phyloP scores from a whole-genome alignment of 306 rosid genomes.

The Lathyrus sativus region DNA sequence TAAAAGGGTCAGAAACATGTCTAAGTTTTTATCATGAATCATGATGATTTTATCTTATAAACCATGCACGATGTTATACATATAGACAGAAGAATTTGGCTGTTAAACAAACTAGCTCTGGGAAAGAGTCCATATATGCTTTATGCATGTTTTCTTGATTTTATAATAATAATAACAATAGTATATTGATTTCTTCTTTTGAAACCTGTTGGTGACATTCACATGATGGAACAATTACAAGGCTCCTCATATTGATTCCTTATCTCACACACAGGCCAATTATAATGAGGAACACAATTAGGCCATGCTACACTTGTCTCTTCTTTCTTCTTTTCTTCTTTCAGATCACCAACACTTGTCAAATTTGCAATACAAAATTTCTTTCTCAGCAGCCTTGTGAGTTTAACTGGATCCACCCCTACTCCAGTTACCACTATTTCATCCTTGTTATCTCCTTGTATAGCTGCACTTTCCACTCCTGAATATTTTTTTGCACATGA shows the following conservation, averaged over 20 bases:
- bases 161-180: too few species aligned
- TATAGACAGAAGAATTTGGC: too few species aligned
- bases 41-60: too few species aligned
- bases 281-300: neutral
- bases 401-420: constrained; percentile 44
- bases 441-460: constrained; percentile 32
- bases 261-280: neutral
- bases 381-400: constrained; percentile 49
- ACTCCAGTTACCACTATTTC: constrained; percentile 53
- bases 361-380: constrained; percentile 43
- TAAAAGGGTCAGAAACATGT: too few species aligned
- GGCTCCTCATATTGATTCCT: constrained; percentile 13
- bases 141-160: too few species aligned
- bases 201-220: neutral
- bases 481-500: neutral
- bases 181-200: neutral
- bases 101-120: too few species aligned
- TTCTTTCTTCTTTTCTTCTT: constrained; percentile 19
- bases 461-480: constrained; percentile 47
- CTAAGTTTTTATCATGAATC: too few species aligned
- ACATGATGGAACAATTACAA: constrained; percentile 35
- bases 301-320: neutral
- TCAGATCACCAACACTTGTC: constrained; percentile 37
- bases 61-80: too few species aligned
- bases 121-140: too few species aligned